Evolutionary conservation across 106 monocot genomes (phyloP).

Genomic region (Platanthera zijinensis): DNA sequence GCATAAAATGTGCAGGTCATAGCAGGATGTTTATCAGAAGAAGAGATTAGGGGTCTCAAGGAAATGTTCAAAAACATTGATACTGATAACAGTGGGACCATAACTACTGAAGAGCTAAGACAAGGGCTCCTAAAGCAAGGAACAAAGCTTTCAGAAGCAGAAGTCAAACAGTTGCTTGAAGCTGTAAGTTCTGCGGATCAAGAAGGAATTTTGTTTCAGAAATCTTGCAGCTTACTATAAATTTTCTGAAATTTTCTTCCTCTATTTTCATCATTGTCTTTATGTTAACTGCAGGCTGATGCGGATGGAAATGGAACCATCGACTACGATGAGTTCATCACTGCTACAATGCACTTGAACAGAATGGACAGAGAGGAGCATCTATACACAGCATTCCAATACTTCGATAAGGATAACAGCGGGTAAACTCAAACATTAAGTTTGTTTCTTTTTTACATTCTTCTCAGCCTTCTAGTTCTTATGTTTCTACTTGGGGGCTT

Average conservation of each 20-base stretch:
- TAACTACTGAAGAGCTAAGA: slow-evolving; percentile 64
- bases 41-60: slow-evolving; percentile 62
- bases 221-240: not conserved
- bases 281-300: slow-evolving; percentile 45
- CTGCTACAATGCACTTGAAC: slow-evolving; percentile 88
- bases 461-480: too few relatives aligned
- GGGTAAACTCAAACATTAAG: slow-evolving; percentile 23
- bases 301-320: slow-evolving; percentile 96
- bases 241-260: not conserved
- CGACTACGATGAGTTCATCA: slow-evolving; percentile 92
- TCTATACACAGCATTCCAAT: slow-evolving; percentile 83
- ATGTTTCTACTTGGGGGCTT: not conserved
- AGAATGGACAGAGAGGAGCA: slow-evolving; percentile 91
- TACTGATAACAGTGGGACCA: slow-evolving; percentile 73
- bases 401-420: slow-evolving; percentile 80
- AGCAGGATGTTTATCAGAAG: slow-evolving; percentile 67
- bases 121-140: slow-evolving; percentile 59
- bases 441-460: not conserved
- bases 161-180: slow-evolving; percentile 63
- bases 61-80: slow-evolving; percentile 82
- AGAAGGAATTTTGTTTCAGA: not conserved
- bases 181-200: slow-evolving; percentile 38
- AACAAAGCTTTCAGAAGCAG: slow-evolving; percentile 50
- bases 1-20: slow-evolving; percentile 32
- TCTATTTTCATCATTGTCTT: not conserved